Evolutionary conservation across 768 basidiomycete genomes (phyloP).

Genomic region (Sistotremastrum niveocremeum): DNA sequence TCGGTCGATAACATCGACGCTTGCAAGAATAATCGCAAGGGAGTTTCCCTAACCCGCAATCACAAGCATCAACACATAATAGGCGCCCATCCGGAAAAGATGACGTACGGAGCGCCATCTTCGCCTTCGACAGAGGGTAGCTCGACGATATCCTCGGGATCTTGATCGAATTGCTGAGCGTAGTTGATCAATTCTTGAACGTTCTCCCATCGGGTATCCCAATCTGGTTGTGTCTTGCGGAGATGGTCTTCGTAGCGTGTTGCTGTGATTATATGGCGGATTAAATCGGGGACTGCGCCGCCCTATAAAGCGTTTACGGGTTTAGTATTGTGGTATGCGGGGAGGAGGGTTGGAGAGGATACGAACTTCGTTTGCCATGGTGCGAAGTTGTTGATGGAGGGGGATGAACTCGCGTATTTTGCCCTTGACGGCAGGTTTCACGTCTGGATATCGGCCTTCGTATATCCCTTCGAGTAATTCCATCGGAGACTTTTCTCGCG

Average conservation of each 20-base stretch:
- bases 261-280: conserved; percentile 40
- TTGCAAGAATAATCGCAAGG: conserved; percentile 59
- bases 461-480: conserved; percentile 50
- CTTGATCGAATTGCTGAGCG: conserved; percentile 41
- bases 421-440: conserved; percentile 51
- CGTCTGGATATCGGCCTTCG: conserved; percentile 44
- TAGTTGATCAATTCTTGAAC: conserved; percentile 75
- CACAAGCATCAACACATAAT: conserved; percentile 1
- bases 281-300: conserved; percentile 45
- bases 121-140: conserved; percentile 7
- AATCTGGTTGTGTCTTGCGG: conserved; percentile 58
- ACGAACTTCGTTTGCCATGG: conserved; percentile 40
- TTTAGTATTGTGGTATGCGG: too few relatives aligned
- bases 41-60: conserved; percentile 29
- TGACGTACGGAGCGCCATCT: background rate
- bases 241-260: conserved; percentile 58
- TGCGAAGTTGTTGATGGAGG: conserved; percentile 36
- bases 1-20: conserved; percentile 77
- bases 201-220: conserved; percentile 73
- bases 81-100: conserved; percentile 1
- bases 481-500: conserved; percentile 39
- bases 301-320: too few relatives aligned
- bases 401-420: conserved; percentile 51
- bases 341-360: too few relatives aligned
- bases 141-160: conserved; percentile 12